Percentiles rank a stretch among this genome's conserved stretches.
Conservation (phyloP, 208 protist species). For the Acanthamoeba triangularis region DNA sequence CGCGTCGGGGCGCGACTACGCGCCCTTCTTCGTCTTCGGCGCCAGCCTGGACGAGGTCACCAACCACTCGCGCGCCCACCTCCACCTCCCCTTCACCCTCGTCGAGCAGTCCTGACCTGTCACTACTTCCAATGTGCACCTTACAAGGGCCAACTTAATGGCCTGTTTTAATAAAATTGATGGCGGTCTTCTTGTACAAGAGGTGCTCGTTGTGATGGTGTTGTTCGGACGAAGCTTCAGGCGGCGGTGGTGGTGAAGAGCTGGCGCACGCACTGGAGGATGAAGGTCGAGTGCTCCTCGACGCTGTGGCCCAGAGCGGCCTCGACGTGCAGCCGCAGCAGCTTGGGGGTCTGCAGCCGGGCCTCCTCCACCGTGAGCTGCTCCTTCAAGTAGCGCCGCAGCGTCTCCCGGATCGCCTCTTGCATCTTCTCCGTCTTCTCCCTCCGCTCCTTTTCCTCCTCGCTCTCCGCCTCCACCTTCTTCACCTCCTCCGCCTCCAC, state of each 20-base stretch:
- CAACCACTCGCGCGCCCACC: background rate
- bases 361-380: slow-evolving; percentile 30
- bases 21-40: slow-evolving; percentile 9
- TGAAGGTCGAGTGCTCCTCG: background rate
- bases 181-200: too few relatives aligned
- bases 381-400: slow-evolving; percentile 3
- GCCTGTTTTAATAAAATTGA: too few relatives aligned
- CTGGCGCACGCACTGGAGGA: background rate
- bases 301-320: slow-evolving; percentile 8
- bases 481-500: background rate
- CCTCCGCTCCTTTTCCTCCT: background rate
- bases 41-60: background rate
- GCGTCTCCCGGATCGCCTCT: background rate
- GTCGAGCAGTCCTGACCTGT: background rate
- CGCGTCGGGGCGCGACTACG: background rate
- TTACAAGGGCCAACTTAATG: background rate
- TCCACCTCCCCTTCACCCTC: background rate
- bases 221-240: background rate
- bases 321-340: slow-evolving; percentile 32
- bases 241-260: background rate
- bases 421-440: slow-evolving; percentile 5
- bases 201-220: too few relatives aligned
- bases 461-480: background rate
- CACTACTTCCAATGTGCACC: too few relatives aligned
- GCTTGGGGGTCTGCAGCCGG: slow-evolving; percentile 3